Base-by-base conservation (phyloP, 2,329 filamentous ascomycete genomes). In the Ophiocordyceps camponoti-saundersi region DNA sequence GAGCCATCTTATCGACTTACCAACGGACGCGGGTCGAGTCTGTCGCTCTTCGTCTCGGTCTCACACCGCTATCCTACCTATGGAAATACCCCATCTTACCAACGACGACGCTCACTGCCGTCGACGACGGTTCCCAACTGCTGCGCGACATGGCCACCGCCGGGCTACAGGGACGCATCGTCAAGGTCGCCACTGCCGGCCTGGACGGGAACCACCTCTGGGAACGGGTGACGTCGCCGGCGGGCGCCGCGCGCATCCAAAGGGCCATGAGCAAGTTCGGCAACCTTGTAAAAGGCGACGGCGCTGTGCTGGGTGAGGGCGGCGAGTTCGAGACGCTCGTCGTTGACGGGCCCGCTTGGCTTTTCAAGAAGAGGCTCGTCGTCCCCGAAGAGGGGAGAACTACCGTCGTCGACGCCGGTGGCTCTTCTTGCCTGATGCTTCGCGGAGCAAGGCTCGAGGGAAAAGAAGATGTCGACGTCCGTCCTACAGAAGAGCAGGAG, bases 301-400 rank as follows among this genome's bases (percentile, higher is more conserved):
- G 85, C 0, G 83, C 85, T 10, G 77, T 89, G 11, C 65, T 96
- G 18, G 92, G 92, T 1, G 92, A 96, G 61, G 92, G 6, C 3
- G 92, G 92, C 3, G 92, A 96, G 67, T 96, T 93, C 62, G 92
- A 96, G 72, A 96, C 88, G 29, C 67, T 96, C 46, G 87, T 92
- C 42, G 58, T 96, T 34, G 79, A 88, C 62, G 92, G 90, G 12
- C 90, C 90, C 10, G 56, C 58, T 1, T 66, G 67, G 45, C 61
- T 95, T 49, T 95, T 92, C 72, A 82, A 75, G 64, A 75, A 72
- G 52, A 75, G 71, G 46, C 82, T 96, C 51, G 66, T 70, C 41
- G 67, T 95, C 30, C 65, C 65, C 0, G 71, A 76, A 29, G 61
- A 62, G 4, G 71, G 72, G 48, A 71, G 66, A 48, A 65, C 65